Base-by-base conservation (phyloP, 164 flowering plant species). In the Nymphaea thermarum region DNA sequence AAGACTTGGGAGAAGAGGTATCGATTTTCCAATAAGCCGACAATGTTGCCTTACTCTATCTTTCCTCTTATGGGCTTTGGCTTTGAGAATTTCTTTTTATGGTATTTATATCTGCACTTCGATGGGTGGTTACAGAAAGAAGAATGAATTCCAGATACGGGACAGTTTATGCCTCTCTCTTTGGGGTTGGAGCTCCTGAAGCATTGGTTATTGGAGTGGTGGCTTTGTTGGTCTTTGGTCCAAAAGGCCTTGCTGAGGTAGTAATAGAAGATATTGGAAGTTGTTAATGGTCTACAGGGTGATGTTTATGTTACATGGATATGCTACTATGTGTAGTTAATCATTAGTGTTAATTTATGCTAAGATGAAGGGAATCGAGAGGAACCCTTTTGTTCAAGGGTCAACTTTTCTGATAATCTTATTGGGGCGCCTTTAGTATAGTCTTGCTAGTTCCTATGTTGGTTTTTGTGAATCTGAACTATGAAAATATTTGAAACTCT, bases 141-240 rank as follows among this genome's bases (percentile, higher is more conserved):
- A 85, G 68, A 67, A 67, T 83, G n/a, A 84, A 71, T 67, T 67
- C 78, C 71, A 84, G 74, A 75, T 78, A 86, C 15, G 80, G 67
- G 76, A 82, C 74, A 68, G 82, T 86, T 70, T 82, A 75, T 80
- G 97, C 98, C 63, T 94, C 98, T 74, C 68, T 94, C 53, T 94
- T 94, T 82, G 98, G 98, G 44, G 97, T 94, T 80, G 98, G 98
- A 76, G 98, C 98, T 73, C 98, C 98, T 63, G 98, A 94, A 77
- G 98, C 88, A 74, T 74, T 91, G 80, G 98, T 94, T 43, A 91
- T 94, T 80, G 98, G 98, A 18, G 98, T 91, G 25, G 98, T 94
- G 69, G 98, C 97, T 82, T 82, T 94, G 84, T 73, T 94, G 78
- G 97, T 94, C 44, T 94, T 94, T 81, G 98, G 98, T 67, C 98